These are phyloP conservation scores for Aspergillus transmontanensis DNA, from an alignment of 2,329 filamentous ascomycete species.

Conservation along the genomic window DNA sequence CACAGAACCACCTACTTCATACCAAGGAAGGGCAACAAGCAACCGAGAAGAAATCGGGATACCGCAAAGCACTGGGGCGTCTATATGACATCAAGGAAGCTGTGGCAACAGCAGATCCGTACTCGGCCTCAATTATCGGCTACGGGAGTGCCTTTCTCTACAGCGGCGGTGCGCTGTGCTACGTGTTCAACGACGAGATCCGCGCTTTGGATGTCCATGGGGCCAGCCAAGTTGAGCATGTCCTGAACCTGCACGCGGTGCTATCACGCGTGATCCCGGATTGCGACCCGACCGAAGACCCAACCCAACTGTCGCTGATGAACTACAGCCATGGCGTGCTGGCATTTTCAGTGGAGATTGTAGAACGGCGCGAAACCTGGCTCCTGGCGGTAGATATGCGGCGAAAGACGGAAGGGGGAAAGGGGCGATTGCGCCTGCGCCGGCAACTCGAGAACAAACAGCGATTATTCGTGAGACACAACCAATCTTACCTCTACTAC, in stretches of 20 bases:
- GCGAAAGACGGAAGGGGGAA: constrained; percentile 17
- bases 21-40: constrained; percentile 51
- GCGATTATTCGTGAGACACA: constrained; percentile 70
- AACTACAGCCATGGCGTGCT: constrained; percentile 61
- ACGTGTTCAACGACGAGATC: constrained; percentile 57
- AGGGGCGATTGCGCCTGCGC: constrained; percentile 45
- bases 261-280: constrained; percentile 33
- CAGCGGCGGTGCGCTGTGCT: constrained; percentile 65
- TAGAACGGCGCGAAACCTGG: constrained; percentile 48
- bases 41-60: constrained; percentile 40
- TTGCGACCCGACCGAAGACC: constrained; percentile 36
- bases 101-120: constrained; percentile 64
- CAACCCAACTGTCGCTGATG: constrained; percentile 56
- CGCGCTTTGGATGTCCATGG: constrained; percentile 62
- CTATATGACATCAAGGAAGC: constrained; percentile 64
- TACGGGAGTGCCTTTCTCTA: constrained; percentile 65
- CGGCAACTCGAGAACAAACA: constrained; percentile 49
- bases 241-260: constrained; percentile 57
- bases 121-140: constrained; percentile 61
- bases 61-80: constrained; percentile 59
- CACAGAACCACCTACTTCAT: constrained; percentile 45
- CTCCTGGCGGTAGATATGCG: constrained; percentile 56
- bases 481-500: constrained; percentile 62
- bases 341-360: constrained; percentile 58
- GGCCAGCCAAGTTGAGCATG: constrained; percentile 54